Evolutionary conservation across 1,139 yeast species (phyloP), one percentile per base, ranked within the genome.

Genomic region (Geotrichum armillariae): DNA sequence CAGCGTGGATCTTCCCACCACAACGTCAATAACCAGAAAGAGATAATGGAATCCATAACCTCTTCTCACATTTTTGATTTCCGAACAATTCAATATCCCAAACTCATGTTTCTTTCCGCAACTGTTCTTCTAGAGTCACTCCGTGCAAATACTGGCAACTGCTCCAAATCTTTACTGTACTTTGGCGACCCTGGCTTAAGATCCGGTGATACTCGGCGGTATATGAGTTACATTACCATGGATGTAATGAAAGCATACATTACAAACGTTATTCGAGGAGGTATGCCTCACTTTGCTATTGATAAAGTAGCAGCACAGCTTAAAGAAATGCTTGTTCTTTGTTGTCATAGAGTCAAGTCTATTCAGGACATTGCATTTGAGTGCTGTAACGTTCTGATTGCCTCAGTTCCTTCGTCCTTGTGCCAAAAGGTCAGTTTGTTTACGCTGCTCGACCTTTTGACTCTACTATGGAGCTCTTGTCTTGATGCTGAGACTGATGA

Each of bases 1-100:
- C 81, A 96, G 64, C 78, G 98, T 57, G 96, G 96, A 3, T 84
- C 96, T 0, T 85, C 96, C 0, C 85, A 85, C 62, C 84, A 83
- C 54, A 87, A 87, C 54, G 84, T 86, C 43, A 86, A 83, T 65
- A 81, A 83, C 53, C 96, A 89, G 65, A 82, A 80, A 56, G 83
- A 78, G 46, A 76, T 79, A 39, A 60, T 65, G 57, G 64, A 60
- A 44, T 56, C 55, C 35, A 58, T 62, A 16, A 58, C 60, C 37
- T 58, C 59, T 9, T 57, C 54, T 34, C 61, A 59, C 44, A 54
- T 59, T 31, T 60, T 65, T 37, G 73, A 71, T 45, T 56, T 70
- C 37, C 67, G 84, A 50, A 72, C 82, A 12, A 69, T 87, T 51
- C 83, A 94, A 0, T 82, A 83, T 60, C 84, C 95, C 9, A 89